Evolutionary conservation across 2,329 filamentous ascomycete species (phyloP), one percentile per base, ranked within the genome.

Genomic region (Neophaeococcomyces aloes): DNA sequence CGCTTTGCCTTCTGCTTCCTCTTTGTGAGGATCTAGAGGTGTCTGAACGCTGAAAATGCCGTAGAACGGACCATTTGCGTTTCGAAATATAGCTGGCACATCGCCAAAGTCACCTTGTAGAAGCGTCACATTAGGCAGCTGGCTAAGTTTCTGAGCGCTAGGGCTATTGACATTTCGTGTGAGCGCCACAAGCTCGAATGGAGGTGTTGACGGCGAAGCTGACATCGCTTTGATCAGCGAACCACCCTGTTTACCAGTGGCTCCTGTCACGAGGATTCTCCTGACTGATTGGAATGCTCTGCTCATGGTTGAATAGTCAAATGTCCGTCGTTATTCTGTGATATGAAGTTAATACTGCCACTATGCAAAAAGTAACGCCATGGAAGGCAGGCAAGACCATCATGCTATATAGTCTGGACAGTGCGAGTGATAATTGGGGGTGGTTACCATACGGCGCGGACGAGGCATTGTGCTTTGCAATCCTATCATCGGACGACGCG

Each of bases 181-280:
- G 3, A 55, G 44, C n/a, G 48, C 54, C 19, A 54, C 46, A 33
- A 56, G 50, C 14, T 47, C 18, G 65, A 44, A 81, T 72, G 43
- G 29, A 21, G 18, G 31, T 21, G 37, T 37, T 29, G 44, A 34
- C 7, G 49, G 35, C 11, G 49, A 57, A 36, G 50, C 48, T 7
- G 70, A 57, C 30, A 72, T 59, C 5, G 65, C 64, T 38, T 62
- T 56, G 44, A 72, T 61, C 7, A 69, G 61, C 36, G 65, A 61
- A n/a, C 66, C 60, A 21, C 69, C 70, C 53, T 72, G 70, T 29
- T 69, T 67, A 32, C 69, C 70, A 1, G 70, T 72, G 7, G 67
- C 68, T 32, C 69, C 68, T n/a, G 65, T 67, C 42, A 72, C 56
- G 46, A 72, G 62, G 13, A 27, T 23, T 13, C 35, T 38, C 14